Conservation (phyloP, 2,329 filamentous ascomycete species). For the Phialemonium atrogriseum region DNA sequence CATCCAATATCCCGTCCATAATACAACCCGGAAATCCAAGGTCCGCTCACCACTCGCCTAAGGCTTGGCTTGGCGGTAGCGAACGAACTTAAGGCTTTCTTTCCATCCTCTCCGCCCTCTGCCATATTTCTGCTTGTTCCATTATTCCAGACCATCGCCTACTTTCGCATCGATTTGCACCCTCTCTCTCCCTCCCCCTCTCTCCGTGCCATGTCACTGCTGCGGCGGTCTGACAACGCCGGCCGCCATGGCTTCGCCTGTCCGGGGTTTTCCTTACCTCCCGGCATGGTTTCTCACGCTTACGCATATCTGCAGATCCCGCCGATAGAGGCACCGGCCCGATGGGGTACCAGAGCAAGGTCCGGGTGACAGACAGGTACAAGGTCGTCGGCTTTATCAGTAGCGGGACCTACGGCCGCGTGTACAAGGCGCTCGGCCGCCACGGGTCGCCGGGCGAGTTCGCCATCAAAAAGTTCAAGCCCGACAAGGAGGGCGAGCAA, state of each 20-base stretch:
- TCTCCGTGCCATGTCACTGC: not conserved
- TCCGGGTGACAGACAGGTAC: slow-evolving; percentile 85
- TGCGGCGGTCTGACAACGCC: not conserved
- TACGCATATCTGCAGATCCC: slow-evolving; percentile 37
- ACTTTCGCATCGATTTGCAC: too few relatives aligned
- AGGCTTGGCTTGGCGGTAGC: too few relatives aligned
- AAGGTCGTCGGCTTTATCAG: slow-evolving; percentile 98
- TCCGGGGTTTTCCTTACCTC: slow-evolving; percentile 8
- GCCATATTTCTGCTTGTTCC: too few relatives aligned
- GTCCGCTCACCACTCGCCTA: too few relatives aligned
- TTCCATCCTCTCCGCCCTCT: too few relatives aligned
- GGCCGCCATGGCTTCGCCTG: slow-evolving; percentile 1
- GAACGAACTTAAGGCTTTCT: too few relatives aligned
- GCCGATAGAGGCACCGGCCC: slow-evolving; percentile 38
- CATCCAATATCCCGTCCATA: too few relatives aligned
- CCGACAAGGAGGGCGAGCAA: slow-evolving; percentile 93
- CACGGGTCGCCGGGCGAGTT: slow-evolving; percentile 72
- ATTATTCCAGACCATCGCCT: too few relatives aligned
- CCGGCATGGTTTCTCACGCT: slow-evolving; percentile 15
- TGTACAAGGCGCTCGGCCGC: slow-evolving; percentile 86
- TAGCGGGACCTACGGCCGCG: slow-evolving; percentile 93
- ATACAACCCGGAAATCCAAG: too few relatives aligned
- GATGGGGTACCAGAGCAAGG: slow-evolving; percentile 61
- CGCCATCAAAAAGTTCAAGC: slow-evolving; percentile 99
- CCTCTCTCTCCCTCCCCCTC: too few relatives aligned